A percentile compares a stretch with the other conserved stretches of the same genome.
phyloP scores from a whole-genome alignment of 108 stramenopile genomes.

The Pseudonitzschia multiseries region DNA sequence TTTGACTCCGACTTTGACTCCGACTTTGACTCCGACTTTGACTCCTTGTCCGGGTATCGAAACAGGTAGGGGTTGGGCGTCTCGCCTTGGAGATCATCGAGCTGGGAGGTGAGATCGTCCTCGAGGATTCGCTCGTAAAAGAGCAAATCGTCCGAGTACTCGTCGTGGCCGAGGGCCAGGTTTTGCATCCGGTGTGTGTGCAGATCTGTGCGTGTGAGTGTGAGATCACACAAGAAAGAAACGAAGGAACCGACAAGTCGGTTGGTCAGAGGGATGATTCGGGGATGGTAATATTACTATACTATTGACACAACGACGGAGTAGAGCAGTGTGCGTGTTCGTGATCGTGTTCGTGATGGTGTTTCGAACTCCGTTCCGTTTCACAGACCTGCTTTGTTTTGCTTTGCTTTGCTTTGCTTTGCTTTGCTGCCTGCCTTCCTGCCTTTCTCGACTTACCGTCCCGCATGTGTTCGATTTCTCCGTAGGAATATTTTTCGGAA shows the following conservation, averaged over 20 bases:
- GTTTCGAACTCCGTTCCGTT: no score
- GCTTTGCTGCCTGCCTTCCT: no score
- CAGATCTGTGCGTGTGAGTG: conserved; percentile 11
- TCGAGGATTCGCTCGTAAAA: conserved; percentile 21
- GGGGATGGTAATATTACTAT: no score
- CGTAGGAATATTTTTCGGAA: conserved; percentile 27
- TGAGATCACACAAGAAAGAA: neutral
- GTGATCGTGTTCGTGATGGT: no score
- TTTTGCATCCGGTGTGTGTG: conserved; percentile 23
- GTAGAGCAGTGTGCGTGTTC: no score
- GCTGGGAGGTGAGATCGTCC: conserved; percentile 28
- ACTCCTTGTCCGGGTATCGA: neutral
- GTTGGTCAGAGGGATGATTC: no score
- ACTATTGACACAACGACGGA: no score
- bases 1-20: neutral
- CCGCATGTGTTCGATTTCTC: conserved; percentile 21
- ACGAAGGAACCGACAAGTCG: neutral
- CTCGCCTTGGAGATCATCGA: conserved; percentile 12
- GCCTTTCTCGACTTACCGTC: conserved; percentile 28
- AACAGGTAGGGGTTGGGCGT: conserved; percentile 23
- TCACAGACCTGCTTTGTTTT: no score
- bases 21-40: neutral
- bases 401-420: no score
- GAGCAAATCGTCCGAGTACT: conserved; percentile 1
- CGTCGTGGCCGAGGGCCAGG: neutral